These are phyloP conservation scores for Dryas integrifolia DNA, from an alignment of 331 rosid genomes.

Conservation along the genomic window DNA sequence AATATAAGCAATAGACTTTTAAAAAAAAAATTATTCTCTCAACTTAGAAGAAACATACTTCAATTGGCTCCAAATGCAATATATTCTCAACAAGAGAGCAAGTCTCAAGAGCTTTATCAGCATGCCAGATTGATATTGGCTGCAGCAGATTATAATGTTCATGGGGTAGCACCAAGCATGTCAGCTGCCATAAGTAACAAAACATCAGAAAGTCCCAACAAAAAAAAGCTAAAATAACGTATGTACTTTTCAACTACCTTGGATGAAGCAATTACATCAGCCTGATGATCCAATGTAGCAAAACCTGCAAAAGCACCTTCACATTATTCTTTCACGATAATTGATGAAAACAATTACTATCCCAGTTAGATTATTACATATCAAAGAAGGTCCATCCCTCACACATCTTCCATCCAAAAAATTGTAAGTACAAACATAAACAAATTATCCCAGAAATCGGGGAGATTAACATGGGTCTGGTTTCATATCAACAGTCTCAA, in stretches of 20 bases:
- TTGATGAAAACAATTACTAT: not conserved
- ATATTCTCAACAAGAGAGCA: conserved; percentile 73
- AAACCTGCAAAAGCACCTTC: conserved; percentile 49
- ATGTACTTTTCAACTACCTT: conserved; percentile 43
- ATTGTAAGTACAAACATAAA: not conserved
- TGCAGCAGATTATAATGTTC: conserved; percentile 58
- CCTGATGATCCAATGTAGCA: conserved; percentile 51
- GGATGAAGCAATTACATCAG: conserved; percentile 67
- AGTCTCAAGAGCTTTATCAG: conserved; percentile 47
- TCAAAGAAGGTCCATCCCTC: not conserved
- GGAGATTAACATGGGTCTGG: not conserved
- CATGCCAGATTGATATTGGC: conserved; percentile 69
- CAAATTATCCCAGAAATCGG: not conserved
- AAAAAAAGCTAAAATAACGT: not conserved
- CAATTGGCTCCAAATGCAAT: conserved; percentile 78
- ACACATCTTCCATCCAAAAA: not conserved
- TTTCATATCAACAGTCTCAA: not conserved
- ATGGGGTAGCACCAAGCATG: conserved; percentile 72
- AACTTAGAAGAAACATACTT: conserved; percentile 43
- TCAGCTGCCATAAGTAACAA: conserved; percentile 63
- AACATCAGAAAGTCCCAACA: conserved; percentile 26
- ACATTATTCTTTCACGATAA: conserved; percentile 24
- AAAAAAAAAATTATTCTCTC: not conserved
- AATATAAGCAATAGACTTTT: conserved; percentile 13
- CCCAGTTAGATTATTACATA: not conserved